Evolutionary conservation across 805 yeast species (phyloP).

Genomic region (Myxozyma sirexii): DNA sequence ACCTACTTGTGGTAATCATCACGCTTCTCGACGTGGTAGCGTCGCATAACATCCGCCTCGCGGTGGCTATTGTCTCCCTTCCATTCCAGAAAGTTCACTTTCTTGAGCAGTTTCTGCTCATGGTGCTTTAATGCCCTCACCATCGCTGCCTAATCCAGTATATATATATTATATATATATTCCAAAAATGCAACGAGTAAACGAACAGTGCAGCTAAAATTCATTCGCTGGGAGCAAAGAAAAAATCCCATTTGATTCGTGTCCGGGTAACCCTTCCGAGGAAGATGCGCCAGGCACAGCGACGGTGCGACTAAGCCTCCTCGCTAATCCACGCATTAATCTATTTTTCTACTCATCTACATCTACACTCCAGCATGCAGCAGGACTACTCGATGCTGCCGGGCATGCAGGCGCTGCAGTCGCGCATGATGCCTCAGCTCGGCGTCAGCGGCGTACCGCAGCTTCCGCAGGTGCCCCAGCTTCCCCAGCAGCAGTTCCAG

Average conservation of each 20-base stretch:
- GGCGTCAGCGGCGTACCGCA: conserved; percentile 20
- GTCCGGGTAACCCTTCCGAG: not conserved
- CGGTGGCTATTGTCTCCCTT: conserved; percentile 94
- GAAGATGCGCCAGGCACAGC: not conserved
- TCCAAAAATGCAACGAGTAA: not conserved
- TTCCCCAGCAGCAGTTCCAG: conserved; percentile 14
- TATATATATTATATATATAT: not conserved
- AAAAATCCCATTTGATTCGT: not conserved
- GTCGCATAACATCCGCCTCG: conserved; percentile 94
- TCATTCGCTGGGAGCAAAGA: too few species aligned
- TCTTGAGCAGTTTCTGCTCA: conserved; percentile 90
- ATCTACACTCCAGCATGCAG: conserved; percentile 4
- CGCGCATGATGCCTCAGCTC: conserved; percentile 65
- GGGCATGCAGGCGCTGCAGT: conserved; percentile 35
- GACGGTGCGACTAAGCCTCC: not conserved
- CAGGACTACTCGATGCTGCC: conserved; percentile 18
- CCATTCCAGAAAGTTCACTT: conserved; percentile 97
- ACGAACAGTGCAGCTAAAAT: not conserved
- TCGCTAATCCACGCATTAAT: not conserved
- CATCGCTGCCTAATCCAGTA: too few species aligned
- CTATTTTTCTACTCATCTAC: not conserved
- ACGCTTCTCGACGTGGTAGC: conserved; percentile 89
- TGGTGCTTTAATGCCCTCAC: conserved; percentile 90
- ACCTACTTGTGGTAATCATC: conserved; percentile 82
- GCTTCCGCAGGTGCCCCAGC: conserved; percentile 16